These are phyloP conservation scores for Blastobotrys persicus DNA, from an alignment of 1,139 yeast species.

Conservation along the genomic window DNA sequence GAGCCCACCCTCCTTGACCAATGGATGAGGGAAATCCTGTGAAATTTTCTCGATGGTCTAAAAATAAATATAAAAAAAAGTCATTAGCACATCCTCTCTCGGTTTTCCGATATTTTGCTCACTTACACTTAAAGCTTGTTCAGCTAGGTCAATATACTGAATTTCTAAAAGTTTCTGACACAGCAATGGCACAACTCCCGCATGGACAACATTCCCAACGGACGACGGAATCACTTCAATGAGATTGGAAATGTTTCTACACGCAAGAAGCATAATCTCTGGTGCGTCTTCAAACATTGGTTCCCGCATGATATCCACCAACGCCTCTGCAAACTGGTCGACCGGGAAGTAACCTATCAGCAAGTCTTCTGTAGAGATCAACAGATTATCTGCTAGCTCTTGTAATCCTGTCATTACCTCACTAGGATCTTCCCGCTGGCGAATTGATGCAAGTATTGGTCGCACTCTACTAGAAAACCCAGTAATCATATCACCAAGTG, in stretches of 20 bases:
- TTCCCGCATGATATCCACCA: conserved; percentile 60
- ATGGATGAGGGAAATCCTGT: conserved; percentile 36
- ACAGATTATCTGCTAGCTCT: conserved; percentile 39
- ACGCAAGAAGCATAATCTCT: conserved; percentile 78
- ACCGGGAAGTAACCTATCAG: conserved; percentile 52
- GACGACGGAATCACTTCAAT: conserved; percentile 74
- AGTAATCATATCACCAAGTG: conserved; percentile 27
- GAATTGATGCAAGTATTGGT: conserved; percentile 32
- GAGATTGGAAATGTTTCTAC: conserved; percentile 80
- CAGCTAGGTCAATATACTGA: conserved; percentile 85
- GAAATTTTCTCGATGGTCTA: conserved; percentile 40
- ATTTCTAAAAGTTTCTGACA: conserved; percentile 70
- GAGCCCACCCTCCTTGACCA: conserved; percentile 54
- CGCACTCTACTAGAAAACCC: conserved; percentile 38
- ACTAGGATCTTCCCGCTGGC: conserved; percentile 44
- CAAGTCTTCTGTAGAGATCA: conserved; percentile 39
- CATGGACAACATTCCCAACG: conserved; percentile 60
- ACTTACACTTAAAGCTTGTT: conserved; percentile 77
- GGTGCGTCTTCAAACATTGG: conserved; percentile 61
- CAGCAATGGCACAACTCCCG: conserved; percentile 65
- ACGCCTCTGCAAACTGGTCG: conserved; percentile 50
- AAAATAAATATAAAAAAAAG: background rate
- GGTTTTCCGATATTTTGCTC: background rate
- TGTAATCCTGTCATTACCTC: conserved; percentile 43
- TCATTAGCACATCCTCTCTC: background rate